Conservation (phyloP, 2,329 filamentous ascomycete genomes). For the Talaromyces sp. region DNA sequence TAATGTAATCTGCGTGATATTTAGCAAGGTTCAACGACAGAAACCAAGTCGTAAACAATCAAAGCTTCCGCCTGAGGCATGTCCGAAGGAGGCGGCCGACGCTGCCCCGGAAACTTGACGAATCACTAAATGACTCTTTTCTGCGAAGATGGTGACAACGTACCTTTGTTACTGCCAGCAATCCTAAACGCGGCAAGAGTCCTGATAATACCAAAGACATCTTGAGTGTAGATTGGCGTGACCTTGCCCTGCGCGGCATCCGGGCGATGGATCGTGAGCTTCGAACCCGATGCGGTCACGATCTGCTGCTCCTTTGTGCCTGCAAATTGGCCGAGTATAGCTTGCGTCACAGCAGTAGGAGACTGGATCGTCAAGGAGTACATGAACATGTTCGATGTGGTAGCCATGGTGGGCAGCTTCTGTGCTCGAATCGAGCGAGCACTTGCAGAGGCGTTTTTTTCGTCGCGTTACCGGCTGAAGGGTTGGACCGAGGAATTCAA, state of each 20-base stretch:
- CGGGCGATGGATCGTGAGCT: conserved; percentile 78
- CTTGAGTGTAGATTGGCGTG: conserved; percentile 77
- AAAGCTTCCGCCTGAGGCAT: conserved; percentile 29
- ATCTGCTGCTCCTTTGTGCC: conserved; percentile 98
- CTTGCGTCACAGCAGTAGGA: conserved; percentile 81
- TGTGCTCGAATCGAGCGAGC: conserved; percentile 10
- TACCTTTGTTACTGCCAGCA: conserved; percentile 94
- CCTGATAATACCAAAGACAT: conserved; percentile 94
- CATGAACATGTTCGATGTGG: conserved; percentile 96
- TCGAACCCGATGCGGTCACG: conserved; percentile 84
- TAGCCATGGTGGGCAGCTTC: conserved; percentile 66
- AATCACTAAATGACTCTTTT: conserved; percentile 62
- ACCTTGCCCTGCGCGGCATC: conserved; percentile 82
- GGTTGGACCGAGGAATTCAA: conserved; percentile 21
- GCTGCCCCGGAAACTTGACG: conserved; percentile 56
- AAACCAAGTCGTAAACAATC: conserved; percentile 16
- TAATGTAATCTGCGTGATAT: conserved; percentile 73
- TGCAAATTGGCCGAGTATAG: conserved; percentile 89
- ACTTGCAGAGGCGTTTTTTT: not conserved
- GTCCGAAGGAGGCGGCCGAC: conserved; percentile 24
- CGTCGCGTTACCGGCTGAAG: conserved; percentile 13
- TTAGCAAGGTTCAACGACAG: conserved; percentile 36
- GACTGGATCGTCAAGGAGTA: conserved; percentile 95
- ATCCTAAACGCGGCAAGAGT: conserved; percentile 82
- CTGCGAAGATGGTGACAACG: conserved; percentile 33